Base-by-base conservation (phyloP, 2,329 filamentous ascomycete genomes). In the Parascedosporium putredinis region DNA sequence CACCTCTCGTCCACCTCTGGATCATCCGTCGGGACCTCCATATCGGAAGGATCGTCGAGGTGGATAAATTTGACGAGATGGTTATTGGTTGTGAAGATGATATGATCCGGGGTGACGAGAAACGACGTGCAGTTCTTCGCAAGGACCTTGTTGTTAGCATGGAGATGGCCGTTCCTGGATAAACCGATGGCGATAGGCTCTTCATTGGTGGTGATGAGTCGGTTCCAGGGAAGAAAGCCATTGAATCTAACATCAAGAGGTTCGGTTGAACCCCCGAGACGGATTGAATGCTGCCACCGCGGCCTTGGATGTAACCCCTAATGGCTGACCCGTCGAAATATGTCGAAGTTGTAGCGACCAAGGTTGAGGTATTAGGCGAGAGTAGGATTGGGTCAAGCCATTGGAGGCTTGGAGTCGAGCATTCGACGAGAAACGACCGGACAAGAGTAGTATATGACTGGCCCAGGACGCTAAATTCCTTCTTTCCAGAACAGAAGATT, bases 11-110 rank as follows among this genome's bases (percentile, higher is more conserved):
- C 93, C 25, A 78, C 84, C 63, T 96, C 90, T 0, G 90, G 90
- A 43, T 95, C 88, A 63, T 98, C 91, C 9, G 73, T 76, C 0
- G 93, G 90, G 1, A 95, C 75, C 56, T 93, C 83, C 52, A 96
- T 72, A 87, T 85, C 79, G 56, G 88, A 73, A 14, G 77, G 71
- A 52, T 72, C 68, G 3, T 79, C 75, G 45, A 97, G 68, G 64
- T 98, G 91, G 12, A 96, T 83, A 64, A 96, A 96, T 65, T 98
- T 98, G 54, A 98, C 74, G 3, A 96, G 73, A 63, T 97, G 90
- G 55, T 89, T 89, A 52, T 84, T 89, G 1, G 93, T 98, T 1
- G 93, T 98, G 60, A 91, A 89, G 51, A 97, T 81, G 12, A 98
- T 72, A 69, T 97, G 91, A 18, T 81, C 79, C 0, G 82, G 73